These are phyloP conservation scores for Aspergillus affinis DNA, from an alignment of 495 filamentous ascomycete species.

Conservation along the genomic window DNA sequence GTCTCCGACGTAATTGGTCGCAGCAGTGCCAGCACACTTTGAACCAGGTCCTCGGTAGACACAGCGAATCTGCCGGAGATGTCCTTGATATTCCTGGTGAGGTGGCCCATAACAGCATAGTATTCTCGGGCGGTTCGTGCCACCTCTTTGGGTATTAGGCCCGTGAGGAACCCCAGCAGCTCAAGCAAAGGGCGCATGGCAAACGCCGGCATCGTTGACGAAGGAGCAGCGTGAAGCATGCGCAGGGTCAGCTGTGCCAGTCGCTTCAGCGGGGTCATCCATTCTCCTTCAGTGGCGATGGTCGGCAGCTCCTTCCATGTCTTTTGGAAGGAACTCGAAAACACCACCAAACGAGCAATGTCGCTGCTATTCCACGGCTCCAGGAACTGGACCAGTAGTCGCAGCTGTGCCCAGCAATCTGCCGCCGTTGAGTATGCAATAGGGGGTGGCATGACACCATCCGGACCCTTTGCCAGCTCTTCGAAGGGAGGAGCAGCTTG, in stretches of 20 bases:
- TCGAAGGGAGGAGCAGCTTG: slow-evolving; percentile 17
- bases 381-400: slow-evolving; percentile 51
- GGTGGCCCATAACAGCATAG: slow-evolving; percentile 42
- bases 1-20: slow-evolving; percentile 47
- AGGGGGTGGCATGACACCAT: slow-evolving; percentile 18
- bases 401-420: slow-evolving; percentile 47
- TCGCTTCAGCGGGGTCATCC: slow-evolving; percentile 47
- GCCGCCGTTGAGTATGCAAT: slow-evolving; percentile 48
- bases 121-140: slow-evolving; percentile 44
- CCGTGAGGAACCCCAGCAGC: slow-evolving; percentile 39
- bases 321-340: slow-evolving; percentile 42
- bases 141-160: slow-evolving; percentile 49
- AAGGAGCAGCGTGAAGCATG: slow-evolving; percentile 36
- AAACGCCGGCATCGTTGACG: slow-evolving; percentile 18
- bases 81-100: slow-evolving; percentile 34
- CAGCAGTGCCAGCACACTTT: slow-evolving; percentile 49
- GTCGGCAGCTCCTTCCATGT: slow-evolving; percentile 39
- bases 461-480: slow-evolving; percentile 16
- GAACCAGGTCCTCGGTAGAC: slow-evolving; percentile 27
- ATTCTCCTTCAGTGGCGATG: slow-evolving; percentile 44
- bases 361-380: slow-evolving; percentile 40
- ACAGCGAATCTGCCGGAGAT: slow-evolving; percentile 18
- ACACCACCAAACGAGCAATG: slow-evolving; percentile 42
- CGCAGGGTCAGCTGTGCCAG: slow-evolving; percentile 46
- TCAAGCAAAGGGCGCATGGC: slow-evolving; percentile 37